These are phyloP conservation scores for Aurantiochytrium sp. DNA, from an alignment of 108 stramenopile species.

Conservation along the genomic window DNA sequence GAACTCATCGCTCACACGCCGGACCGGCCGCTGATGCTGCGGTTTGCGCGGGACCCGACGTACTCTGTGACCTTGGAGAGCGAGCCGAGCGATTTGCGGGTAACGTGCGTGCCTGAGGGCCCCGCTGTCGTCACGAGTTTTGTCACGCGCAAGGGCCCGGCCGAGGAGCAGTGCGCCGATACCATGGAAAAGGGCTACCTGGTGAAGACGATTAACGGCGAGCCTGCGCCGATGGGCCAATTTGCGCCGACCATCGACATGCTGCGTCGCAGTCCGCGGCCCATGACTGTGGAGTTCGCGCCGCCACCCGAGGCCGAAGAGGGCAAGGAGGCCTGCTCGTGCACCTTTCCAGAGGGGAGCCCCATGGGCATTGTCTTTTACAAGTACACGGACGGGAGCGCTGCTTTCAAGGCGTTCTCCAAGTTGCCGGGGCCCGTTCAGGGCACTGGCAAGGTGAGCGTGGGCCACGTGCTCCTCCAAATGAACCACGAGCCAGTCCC, in stretches of 20 bases:
- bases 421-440: neutral
- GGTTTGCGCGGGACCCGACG: neutral
- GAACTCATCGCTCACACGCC: neutral
- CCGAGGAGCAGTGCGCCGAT: neutral
- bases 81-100: neutral
- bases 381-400: neutral
- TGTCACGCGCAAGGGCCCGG: neutral
- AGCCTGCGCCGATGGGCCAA: neutral
- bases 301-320: neutral
- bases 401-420: neutral
- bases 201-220: neutral
- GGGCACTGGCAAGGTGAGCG: neutral
- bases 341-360: neutral
- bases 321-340: neutral
- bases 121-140: neutral
- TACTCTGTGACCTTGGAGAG: neutral
- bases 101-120: neutral
- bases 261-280: neutral
- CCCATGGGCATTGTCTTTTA: slow-evolving; percentile 21
- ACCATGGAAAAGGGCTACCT: neutral
- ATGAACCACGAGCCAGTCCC: neutral
- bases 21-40: neutral
- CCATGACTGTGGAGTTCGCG: neutral
- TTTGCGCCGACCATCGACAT: neutral
- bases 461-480: neutral